These are phyloP conservation scores for Neopestalotiopsis rosae DNA, from an alignment of 2,329 filamentous ascomycete genomes.

Conservation along the genomic window DNA sequence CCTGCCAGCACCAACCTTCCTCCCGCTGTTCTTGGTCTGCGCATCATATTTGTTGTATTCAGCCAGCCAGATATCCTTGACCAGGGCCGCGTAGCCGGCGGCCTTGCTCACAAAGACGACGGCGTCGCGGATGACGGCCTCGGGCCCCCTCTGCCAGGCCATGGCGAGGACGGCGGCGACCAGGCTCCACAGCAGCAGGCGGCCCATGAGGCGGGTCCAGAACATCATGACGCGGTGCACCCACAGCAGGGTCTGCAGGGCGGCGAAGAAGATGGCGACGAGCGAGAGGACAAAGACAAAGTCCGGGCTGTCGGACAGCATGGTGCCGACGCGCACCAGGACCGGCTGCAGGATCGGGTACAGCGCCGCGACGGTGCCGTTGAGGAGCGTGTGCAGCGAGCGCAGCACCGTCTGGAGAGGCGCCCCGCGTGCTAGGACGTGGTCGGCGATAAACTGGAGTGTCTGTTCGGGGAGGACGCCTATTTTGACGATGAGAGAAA, in stretches of 20 bases:
- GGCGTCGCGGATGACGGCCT: constrained; percentile 67
- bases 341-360: constrained; percentile 49
- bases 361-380: constrained; percentile 32
- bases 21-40: constrained; percentile 40
- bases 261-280: constrained; percentile 60
- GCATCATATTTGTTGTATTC: constrained; percentile 65
- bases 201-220: constrained; percentile 72
- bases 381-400: constrained; percentile 37
- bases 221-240: constrained; percentile 75
- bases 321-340: constrained; percentile 43
- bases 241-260: constrained; percentile 73
- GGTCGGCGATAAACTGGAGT: constrained; percentile 48
- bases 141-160: constrained; percentile 69
- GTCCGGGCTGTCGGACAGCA: constrained; percentile 47
- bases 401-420: constrained; percentile 48
- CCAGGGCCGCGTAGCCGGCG: constrained; percentile 51
- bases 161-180: constrained; percentile 59
- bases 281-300: constrained; percentile 51
- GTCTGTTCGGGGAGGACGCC: constrained; percentile 51
- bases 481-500: constrained; percentile 19
- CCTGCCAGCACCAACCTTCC: constrained; percentile 21
- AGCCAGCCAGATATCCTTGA: constrained; percentile 59
- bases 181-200: constrained; percentile 67
- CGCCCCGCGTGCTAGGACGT: constrained; percentile 53
- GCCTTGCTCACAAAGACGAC: constrained; percentile 48